phyloP scores from a whole-genome alignment of 495 filamentous ascomycete genomes.

The Penicillium ucsense region DNA sequence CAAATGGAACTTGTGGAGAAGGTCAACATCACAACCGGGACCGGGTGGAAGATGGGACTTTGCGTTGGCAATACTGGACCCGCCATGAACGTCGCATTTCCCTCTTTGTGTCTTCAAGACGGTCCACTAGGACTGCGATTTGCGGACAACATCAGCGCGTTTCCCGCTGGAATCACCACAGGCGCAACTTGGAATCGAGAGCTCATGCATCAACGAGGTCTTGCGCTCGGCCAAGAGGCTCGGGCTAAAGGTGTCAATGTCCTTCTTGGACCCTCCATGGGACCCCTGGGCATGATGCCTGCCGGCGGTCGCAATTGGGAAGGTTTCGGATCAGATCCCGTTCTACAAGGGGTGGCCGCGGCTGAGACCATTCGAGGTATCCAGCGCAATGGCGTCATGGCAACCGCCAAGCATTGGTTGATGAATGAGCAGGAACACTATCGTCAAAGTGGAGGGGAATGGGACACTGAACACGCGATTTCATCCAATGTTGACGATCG shows the following conservation, averaged over 20 bases:
- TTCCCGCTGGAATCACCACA: slow-evolving; percentile 75
- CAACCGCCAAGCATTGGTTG: slow-evolving; percentile 74
- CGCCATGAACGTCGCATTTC: slow-evolving; percentile 63
- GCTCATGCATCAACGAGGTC: slow-evolving; percentile 63
- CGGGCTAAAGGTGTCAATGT: slow-evolving; percentile 66
- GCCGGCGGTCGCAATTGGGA: slow-evolving; percentile 91
- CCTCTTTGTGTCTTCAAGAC: slow-evolving; percentile 81
- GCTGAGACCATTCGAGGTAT: slow-evolving; percentile 68
- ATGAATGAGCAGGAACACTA: slow-evolving; percentile 87
- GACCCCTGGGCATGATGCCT: slow-evolving; percentile 70
- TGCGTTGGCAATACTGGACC: slow-evolving; percentile 84
- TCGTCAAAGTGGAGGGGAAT: slow-evolving; percentile 56
- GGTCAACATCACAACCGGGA: slow-evolving; percentile 89
- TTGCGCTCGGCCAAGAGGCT: slow-evolving; percentile 59
- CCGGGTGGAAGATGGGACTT: slow-evolving; percentile 81
- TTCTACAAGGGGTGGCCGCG: slow-evolving; percentile 58
- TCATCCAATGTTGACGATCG: slow-evolving; percentile 78
- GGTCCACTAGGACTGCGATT: slow-evolving; percentile 77
- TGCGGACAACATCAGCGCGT: slow-evolving; percentile 66
- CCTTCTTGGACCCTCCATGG: slow-evolving; percentile 66
- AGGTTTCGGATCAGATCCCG: slow-evolving; percentile 70
- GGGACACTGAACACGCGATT: slow-evolving; percentile 64
- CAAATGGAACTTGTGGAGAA: slow-evolving; percentile 86
- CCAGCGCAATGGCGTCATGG: slow-evolving; percentile 70
- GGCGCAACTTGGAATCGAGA: slow-evolving; percentile 83